These are phyloP conservation scores for Hyaloscypha bicolor DNA, from an alignment of 495 filamentous ascomycete species.

Conservation along the genomic window DNA sequence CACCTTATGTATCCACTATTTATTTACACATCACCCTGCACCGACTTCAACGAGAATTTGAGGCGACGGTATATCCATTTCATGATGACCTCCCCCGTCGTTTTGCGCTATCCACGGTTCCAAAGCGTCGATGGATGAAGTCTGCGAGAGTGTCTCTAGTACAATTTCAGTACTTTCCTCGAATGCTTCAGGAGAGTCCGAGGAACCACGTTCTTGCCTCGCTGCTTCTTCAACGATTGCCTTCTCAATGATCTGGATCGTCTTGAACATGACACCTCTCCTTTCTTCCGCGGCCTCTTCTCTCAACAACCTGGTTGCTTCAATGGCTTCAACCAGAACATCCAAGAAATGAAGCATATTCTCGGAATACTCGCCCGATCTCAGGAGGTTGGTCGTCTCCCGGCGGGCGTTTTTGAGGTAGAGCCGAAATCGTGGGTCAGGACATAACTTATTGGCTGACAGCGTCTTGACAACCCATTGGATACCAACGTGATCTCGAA, in stretches of 20 bases:
- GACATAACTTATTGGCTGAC: constrained; percentile 33
- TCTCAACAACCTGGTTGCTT: constrained; percentile 21
- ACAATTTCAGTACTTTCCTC: not conserved
- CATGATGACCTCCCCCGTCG: not conserved
- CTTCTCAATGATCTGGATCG: constrained; percentile 29
- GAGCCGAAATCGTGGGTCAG: constrained; percentile 32
- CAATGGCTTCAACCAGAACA: not conserved
- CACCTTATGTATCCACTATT: not conserved
- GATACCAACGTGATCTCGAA: constrained; percentile 40
- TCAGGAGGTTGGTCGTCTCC: not conserved
- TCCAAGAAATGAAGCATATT: constrained; percentile 9
- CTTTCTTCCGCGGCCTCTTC: constrained; percentile 20
- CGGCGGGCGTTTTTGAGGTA: constrained; percentile 39
- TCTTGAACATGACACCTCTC: constrained; percentile 24
- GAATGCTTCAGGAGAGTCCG: not conserved
- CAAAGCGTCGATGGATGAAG: not conserved
- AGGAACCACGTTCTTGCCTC: not conserved
- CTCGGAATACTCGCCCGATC: not conserved
- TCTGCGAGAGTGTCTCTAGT: not conserved
- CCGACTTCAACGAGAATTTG: not conserved
- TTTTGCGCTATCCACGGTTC: not conserved
- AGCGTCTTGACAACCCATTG: constrained; percentile 35
- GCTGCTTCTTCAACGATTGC: constrained; percentile 12
- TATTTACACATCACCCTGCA: not conserved
- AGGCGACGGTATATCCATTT: not conserved